Percentiles rank a stretch among this genome's conserved stretches.
These are phyloP conservation scores for Pseudisothecium myosuroides DNA, from an alignment of 225 moss, liverwort and hornwort species.

Conservation along the genomic window DNA sequence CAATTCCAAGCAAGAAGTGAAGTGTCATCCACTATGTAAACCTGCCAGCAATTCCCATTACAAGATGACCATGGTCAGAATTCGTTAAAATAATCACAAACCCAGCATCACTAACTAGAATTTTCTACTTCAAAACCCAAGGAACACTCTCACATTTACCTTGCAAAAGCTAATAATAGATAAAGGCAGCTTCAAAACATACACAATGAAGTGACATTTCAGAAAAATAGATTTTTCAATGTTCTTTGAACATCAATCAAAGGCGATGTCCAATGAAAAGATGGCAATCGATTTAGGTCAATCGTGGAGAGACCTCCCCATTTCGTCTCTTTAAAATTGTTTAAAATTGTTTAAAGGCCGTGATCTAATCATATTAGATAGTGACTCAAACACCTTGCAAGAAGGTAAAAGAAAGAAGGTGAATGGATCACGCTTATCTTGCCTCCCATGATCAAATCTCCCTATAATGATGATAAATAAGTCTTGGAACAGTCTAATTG, in stretches of 20 bases:
- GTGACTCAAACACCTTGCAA: background rate
- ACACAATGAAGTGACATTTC: background rate
- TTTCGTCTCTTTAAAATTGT: background rate
- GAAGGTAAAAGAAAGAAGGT: background rate
- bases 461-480: no score
- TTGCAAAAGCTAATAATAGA: background rate
- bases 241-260: background rate
- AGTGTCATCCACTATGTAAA: conserved; percentile 57
- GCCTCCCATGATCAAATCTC: background rate
- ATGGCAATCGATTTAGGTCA: background rate
- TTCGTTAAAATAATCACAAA: background rate
- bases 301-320: background rate
- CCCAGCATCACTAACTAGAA: background rate
- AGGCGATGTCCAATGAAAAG: background rate
- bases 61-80: background rate
- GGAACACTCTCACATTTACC: background rate
- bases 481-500: background rate
- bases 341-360: background rate
- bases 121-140: background rate
- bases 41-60: conserved; percentile 16
- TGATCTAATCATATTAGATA: background rate
- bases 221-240: background rate
- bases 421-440: background rate
- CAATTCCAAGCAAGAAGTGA: conserved; percentile 73
- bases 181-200: background rate